Evolutionary conservation across 2,329 filamentous ascomycete genomes (phyloP), one percentile per base, ranked within the genome.

Genomic region (Xylaria polymorpha): DNA sequence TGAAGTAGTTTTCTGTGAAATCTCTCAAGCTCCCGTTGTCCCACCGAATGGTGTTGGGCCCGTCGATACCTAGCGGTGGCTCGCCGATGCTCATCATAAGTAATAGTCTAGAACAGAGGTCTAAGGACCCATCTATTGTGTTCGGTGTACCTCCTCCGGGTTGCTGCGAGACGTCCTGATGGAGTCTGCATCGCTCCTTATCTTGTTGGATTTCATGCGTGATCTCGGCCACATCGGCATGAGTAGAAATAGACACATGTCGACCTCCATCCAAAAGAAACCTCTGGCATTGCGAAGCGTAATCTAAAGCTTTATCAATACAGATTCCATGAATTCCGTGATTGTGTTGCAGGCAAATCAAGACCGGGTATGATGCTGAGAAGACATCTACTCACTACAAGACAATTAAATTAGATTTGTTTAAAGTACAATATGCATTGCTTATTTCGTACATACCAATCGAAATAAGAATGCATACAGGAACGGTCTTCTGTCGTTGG

Each of bases 11-110:
- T 12, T 61, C 44, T 7, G 66, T 55, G 39, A 71, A 71, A 2
- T 58, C 32, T 25, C 69, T 41, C 14, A 71, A 39, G 20, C 43
- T 71, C 4, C 69, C 69, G 1, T 15, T 14, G 15, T 58, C 22
- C 66, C 66, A 71, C 12, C 43, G 43, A 7, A 69, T 69, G 1
- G 66, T 69, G 22, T 65, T 64, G 10, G 67, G 64, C 2, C 69
- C 67, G 4, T 67, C 63, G 6, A 50, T 71, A 1, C 64, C 64
- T 2, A 53, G 43, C 6, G 67, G 69, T 5, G 64, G 69, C 50
- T 69, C 60, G 18, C 69, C 69, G 25, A 71, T 69, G 63, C 51
- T 61, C 67, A 56, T 69, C 69, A 71, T 71, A 8, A 69, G 58
- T 6, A 69, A 20, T 5, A 71, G 18, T 22, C 69, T 67, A 6